Conservation (phyloP, 2,329 filamentous ascomycete species). For the Colletotrichum cuscutae region DNA sequence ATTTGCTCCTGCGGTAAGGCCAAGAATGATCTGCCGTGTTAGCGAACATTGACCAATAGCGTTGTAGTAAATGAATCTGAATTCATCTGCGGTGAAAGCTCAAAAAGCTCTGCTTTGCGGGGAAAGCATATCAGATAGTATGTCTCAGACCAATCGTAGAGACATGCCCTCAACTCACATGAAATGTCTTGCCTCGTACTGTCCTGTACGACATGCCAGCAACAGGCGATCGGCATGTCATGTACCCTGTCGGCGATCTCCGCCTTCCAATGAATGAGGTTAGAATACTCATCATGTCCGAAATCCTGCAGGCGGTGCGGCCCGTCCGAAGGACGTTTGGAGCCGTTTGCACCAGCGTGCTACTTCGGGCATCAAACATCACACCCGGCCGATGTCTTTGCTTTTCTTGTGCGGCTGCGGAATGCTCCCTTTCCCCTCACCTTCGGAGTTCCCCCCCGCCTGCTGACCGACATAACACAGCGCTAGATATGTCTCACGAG, state of each 20-base stretch:
- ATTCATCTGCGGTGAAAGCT: background rate
- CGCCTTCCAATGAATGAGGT: background rate
- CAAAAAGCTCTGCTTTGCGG: background rate
- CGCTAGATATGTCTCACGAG: background rate
- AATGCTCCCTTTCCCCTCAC: background rate
- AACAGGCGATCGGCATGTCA: background rate
- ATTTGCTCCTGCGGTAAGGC: no score
- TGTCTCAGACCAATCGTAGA: background rate
- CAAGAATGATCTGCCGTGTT: background rate
- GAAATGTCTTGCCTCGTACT: constrained; percentile 6
- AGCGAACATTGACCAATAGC: background rate
- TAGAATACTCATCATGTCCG: background rate
- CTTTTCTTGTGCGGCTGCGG: constrained; percentile 1
- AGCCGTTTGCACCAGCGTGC: background rate
- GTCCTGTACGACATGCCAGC: background rate
- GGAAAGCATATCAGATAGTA: background rate
- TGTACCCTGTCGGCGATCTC: background rate
- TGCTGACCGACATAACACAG: background rate
- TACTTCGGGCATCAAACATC: background rate
- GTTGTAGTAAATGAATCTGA: background rate
- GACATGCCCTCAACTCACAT: background rate
- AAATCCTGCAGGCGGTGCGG: constrained; percentile 16
- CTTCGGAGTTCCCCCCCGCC: background rate
- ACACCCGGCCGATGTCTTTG: background rate
- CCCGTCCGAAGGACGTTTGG: background rate